A percentile compares a stretch with the other conserved stretches of the same genome.
These are phyloP conservation scores for Blumeria graminis DNA, from an alignment of 2,329 filamentous ascomycete species.

Conservation along the genomic window DNA sequence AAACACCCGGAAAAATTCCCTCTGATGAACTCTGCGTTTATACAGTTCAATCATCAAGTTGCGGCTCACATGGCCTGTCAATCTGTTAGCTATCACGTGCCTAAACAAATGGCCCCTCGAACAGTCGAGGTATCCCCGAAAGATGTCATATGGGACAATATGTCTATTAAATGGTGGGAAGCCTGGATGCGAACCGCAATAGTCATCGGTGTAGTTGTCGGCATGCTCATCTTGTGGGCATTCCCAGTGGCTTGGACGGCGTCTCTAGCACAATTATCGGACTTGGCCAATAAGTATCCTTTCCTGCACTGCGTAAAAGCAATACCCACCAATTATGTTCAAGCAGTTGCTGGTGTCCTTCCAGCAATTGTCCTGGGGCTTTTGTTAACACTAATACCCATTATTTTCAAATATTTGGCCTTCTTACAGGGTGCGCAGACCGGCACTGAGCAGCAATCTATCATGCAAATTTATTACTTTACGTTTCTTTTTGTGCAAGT, in stretches of 20 bases:
- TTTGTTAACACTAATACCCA: conserved; percentile 56
- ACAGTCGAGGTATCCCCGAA: conserved; percentile 82
- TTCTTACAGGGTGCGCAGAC: conserved; percentile 60
- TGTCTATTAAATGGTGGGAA: conserved; percentile 90
- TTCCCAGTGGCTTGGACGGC: conserved; percentile 79
- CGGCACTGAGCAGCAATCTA: conserved; percentile 50
- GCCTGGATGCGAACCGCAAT: conserved; percentile 38
- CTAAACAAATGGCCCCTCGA: conserved; percentile 79
- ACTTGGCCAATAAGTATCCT: conserved; percentile 35
- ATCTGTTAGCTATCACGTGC: conserved; percentile 68
- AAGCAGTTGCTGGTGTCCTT: conserved; percentile 58
- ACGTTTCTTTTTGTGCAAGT: conserved; percentile 83
- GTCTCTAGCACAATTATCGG: conserved; percentile 51
- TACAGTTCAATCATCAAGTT: conserved; percentile 95
- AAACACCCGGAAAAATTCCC: conserved; percentile 65
- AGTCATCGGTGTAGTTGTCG: conserved; percentile 39
- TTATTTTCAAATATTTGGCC: conserved; percentile 53
- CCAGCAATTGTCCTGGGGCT: conserved; percentile 55
- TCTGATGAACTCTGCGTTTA: conserved; percentile 86
- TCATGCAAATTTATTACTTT: conserved; percentile 87
- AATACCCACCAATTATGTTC: conserved; percentile 38
- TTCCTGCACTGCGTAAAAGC: conserved; percentile 49
- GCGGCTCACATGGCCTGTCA: conserved; percentile 97
- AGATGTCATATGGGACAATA: conserved; percentile 91
- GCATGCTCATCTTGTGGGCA: conserved; percentile 71